A percentile compares a stretch with the other conserved stretches of the same genome.
Evolutionary conservation across 306 rosid species (phyloP).

Genomic region (Ammopiptanthus mongolicus): DNA sequence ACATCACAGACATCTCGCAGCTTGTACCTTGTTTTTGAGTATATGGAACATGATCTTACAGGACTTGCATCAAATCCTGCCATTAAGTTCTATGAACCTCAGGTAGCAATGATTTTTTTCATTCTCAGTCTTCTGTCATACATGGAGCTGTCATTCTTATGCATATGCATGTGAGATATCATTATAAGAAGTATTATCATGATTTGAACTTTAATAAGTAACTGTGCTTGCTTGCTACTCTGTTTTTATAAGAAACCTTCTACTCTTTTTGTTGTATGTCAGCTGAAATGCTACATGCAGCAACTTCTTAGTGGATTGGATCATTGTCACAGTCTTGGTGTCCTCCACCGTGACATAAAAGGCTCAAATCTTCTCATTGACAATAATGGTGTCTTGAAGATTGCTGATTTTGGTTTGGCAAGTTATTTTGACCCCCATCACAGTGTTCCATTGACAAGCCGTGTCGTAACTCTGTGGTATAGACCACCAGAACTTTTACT

Average conservation of each 20-base stretch:
- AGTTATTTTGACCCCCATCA: constrained; percentile 66
- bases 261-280: constrained; percentile 24
- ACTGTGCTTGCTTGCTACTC: neutral
- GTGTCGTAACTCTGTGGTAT: constrained; percentile 96
- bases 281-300: constrained; percentile 93
- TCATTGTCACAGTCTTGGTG: constrained; percentile 83
- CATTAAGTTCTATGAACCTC: constrained; percentile 80
- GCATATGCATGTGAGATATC: neutral
- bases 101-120: constrained; percentile 45
- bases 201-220: neutral
- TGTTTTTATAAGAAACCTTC: constrained; percentile 11
- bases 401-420: constrained; percentile 97
- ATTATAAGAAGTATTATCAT: neutral
- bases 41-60: constrained; percentile 96
- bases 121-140: neutral
- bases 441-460: constrained; percentile 73
- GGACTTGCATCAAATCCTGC: constrained; percentile 84
- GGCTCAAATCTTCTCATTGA: constrained; percentile 94
- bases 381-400: constrained; percentile 75
- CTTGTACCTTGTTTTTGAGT: constrained; percentile 91
- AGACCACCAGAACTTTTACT: constrained; percentile 98
- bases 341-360: constrained; percentile 97
- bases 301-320: constrained; percentile 92
- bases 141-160: neutral
- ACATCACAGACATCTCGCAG: constrained; percentile 74